Evolutionary conservation across 805 yeast genomes (phyloP).

Genomic region (Kazachstania taianensis): DNA sequence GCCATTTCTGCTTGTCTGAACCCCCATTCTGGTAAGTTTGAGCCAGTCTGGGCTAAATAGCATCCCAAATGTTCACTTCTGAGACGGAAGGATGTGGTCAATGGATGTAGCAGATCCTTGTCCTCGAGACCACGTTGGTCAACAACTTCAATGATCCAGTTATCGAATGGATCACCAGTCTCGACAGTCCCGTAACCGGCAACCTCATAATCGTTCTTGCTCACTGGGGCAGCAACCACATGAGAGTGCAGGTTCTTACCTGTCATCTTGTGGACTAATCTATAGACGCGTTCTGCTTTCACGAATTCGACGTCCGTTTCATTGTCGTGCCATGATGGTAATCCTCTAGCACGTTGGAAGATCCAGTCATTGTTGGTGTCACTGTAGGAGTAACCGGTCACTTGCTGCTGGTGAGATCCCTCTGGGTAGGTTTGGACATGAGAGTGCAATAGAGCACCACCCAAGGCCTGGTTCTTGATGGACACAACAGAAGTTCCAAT

Average conservation of each 20-base stretch:
- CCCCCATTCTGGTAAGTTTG: constrained; percentile 74
- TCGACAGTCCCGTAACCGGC: constrained; percentile 71
- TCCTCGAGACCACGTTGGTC: constrained; percentile 48
- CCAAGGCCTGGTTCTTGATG: constrained; percentile 55
- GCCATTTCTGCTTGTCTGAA: constrained; percentile 76
- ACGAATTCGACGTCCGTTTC: constrained; percentile 31
- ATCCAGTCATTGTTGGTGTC: constrained; percentile 81
- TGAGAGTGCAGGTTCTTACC: constrained; percentile 83
- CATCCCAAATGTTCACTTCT: constrained; percentile 58
- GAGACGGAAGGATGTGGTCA: constrained; percentile 62
- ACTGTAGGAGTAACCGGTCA: constrained; percentile 84
- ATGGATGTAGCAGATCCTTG: constrained; percentile 48
- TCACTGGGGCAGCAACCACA: constrained; percentile 65
- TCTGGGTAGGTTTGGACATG: constrained; percentile 83
- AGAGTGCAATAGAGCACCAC: constrained; percentile 77
- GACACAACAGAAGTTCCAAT: constrained; percentile 45
- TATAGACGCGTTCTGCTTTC: constrained; percentile 53
- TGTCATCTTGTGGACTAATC: constrained; percentile 62
- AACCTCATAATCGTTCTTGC: constrained; percentile 64
- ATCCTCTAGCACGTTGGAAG: constrained; percentile 47
- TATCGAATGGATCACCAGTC: constrained; percentile 69
- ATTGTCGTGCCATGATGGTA: constrained; percentile 16
- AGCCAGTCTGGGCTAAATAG: constrained; percentile 65
- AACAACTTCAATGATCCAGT: constrained; percentile 83
- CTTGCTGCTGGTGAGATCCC: constrained; percentile 89